Evolutionary conservation across 106 monocot species (phyloP), one percentile per base, ranked within the genome.

Genomic region (Vanilla planifolia): DNA sequence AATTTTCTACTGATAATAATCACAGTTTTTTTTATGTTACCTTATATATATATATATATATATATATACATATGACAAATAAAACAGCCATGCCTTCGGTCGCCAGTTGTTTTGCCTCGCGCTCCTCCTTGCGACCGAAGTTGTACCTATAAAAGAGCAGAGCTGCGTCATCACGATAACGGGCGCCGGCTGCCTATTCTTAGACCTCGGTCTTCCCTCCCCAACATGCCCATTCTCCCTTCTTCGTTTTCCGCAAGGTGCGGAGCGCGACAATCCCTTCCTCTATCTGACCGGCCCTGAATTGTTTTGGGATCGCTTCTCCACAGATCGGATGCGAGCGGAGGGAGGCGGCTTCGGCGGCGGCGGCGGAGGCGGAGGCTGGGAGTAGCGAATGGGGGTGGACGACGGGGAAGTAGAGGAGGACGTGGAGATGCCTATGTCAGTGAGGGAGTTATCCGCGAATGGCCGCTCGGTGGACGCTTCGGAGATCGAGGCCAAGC

Each of bases 401-500:
- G 65, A 17, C 11, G 51, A 23, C 7, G 52, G 37, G 23, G 57
- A n/a, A 6, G 34, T 19, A 43, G 58, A 46, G 56, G 79, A 68
- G 17, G 74, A 61, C 72, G 28, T 52, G 53, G 34, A 70, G 41
- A 48, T 68, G 26, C 42, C 68, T 33, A 36, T 57, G 35, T 17
- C 34, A 21, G 34, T 57, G 34, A 33, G 57, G 46, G 57, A 67
- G 23, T 30, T 74, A 5, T 63, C 66, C 21, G 67, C 61, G 4
- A 80, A 81, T 46, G 86, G 86, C 28, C 66, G 60, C 56, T 64
- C 66, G n/a, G 55, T 82, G 72, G 69, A 71, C 51, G 63, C 71
- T 6, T 69, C 77, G 2, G 93, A 85, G 43, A 70, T 77, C 8
- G 93, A 85, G 66, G 79, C 75, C 27, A 85, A 73, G 69, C 68